phyloP scores from a whole-genome alignment of 2,329 filamentous ascomycete genomes.

The Colletotrichum tabaci region DNA sequence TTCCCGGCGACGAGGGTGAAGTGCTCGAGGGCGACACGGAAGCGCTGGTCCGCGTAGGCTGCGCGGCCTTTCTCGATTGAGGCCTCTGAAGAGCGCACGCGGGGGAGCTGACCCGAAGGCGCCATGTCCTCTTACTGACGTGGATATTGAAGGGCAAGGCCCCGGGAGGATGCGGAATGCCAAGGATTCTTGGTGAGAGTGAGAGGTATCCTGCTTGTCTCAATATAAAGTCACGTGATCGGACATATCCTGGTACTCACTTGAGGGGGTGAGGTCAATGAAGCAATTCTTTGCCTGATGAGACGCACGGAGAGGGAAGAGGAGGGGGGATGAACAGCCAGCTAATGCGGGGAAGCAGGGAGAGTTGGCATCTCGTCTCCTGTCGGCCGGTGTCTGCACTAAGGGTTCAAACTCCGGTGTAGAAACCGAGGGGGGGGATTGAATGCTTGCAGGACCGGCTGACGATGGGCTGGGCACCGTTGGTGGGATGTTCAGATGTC shows the following conservation, averaged over 20 bases:
- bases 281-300: constrained; percentile 5
- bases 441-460: background rate
- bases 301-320: background rate
- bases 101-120: constrained; percentile 26
- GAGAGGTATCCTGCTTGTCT: background rate
- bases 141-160: background rate
- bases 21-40: constrained; percentile 53
- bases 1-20: constrained; percentile 50
- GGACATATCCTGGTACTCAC: constrained; percentile 18
- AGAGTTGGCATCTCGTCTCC: constrained; percentile 14
- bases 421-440: background rate
- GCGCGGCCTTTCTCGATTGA: constrained; percentile 52
- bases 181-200: background rate
- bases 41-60: constrained; percentile 52
- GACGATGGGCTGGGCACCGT: constrained; percentile 6
- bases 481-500: constrained; percentile 21
- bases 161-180: background rate
- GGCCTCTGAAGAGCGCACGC: constrained; percentile 46
- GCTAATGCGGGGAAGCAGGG: constrained; percentile 19
- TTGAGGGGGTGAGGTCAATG: background rate
- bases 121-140: constrained; percentile 7
- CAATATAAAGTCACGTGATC: background rate
- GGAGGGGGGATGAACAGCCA: background rate
- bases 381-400: background rate
- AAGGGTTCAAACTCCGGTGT: too few relatives aligned